Evolutionary conservation across 257 asterid genomes (phyloP).

Genomic region (Salvia miltiorrhiza): DNA sequence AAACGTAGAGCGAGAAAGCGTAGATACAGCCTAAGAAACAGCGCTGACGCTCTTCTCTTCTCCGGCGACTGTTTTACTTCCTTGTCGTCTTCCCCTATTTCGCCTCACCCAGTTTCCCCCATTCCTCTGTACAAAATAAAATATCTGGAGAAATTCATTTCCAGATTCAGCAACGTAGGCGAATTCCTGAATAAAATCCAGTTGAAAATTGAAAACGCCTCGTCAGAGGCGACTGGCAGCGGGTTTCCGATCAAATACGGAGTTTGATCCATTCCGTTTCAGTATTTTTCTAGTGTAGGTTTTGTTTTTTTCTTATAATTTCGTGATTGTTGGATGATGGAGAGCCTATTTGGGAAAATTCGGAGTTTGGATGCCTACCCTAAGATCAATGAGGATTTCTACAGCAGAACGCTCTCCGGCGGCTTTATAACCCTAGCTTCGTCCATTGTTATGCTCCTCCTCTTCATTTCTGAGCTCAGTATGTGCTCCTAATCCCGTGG

Average conservation of each 20-base stretch:
- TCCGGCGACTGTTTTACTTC: constrained; percentile 31
- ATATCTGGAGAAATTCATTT: not conserved
- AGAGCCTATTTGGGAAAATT: constrained; percentile 55
- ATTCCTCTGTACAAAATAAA: not conserved
- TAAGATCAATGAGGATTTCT: constrained; percentile 97
- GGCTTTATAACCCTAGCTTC: constrained; percentile 85
- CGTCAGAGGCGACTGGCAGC: constrained; percentile 12
- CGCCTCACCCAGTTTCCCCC: not conserved
- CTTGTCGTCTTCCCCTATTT: constrained; percentile 20
- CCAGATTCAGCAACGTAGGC: constrained; percentile 23
- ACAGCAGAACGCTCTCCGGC: constrained; percentile 93
- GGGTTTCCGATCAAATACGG: constrained; percentile 21
- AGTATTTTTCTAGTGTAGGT: not conserved
- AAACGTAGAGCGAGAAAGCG: not conserved
- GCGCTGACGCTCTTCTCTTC: constrained; percentile 27
- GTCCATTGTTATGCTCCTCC: constrained; percentile 79
- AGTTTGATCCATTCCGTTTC: constrained; percentile 19
- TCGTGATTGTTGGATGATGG: constrained; percentile 44
- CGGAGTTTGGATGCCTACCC: constrained; percentile 89
- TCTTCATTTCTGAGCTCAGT: constrained; percentile 96
- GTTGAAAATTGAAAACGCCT: constrained; percentile 9
- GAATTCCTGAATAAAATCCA: constrained; percentile 2
- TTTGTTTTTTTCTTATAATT: not conserved
- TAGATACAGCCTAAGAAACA: constrained; percentile 21
- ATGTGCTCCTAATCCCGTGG: constrained; percentile 23